Evolutionary conservation across 805 yeast species (phyloP).

Genomic region (Kuraishia capsulata): DNA sequence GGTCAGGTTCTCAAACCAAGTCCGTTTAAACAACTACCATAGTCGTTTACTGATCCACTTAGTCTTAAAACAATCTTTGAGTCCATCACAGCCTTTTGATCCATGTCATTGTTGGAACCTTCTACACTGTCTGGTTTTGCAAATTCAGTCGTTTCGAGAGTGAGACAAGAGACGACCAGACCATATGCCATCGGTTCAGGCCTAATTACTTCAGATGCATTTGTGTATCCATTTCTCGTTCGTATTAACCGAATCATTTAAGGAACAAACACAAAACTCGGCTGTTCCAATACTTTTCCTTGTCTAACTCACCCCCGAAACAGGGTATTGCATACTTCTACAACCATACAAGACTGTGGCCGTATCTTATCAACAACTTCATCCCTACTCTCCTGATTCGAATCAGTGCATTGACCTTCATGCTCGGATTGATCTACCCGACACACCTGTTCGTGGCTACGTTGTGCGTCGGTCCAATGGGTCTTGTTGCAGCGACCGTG

Average conservation of each 20-base stretch:
- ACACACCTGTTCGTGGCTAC: neutral
- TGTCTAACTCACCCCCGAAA: too few relatives aligned
- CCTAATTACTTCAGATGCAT: neutral
- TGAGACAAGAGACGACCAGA: neutral
- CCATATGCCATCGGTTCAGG: neutral
- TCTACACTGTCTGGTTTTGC: too few relatives aligned
- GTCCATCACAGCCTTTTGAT: too few relatives aligned
- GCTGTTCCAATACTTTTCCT: too few relatives aligned
- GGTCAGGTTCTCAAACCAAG: too few relatives aligned
- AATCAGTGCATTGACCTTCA: conserved; percentile 9
- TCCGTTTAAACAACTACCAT: too few relatives aligned
- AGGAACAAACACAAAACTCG: too few relatives aligned
- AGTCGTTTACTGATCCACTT: too few relatives aligned
- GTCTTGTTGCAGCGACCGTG: neutral
- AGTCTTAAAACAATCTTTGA: too few relatives aligned
- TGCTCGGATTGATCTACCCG: conserved; percentile 14
- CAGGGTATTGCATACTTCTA: conserved; percentile 17
- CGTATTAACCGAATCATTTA: neutral
- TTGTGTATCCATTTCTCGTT: neutral
- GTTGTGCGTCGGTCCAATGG: neutral
- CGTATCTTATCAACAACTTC: conserved; percentile 12
- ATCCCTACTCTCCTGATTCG: conserved; percentile 14
- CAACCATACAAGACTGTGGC: conserved; percentile 15
- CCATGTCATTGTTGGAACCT: too few relatives aligned
- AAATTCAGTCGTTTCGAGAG: too few relatives aligned